Evolutionary conservation across 352 stramenopile species (phyloP).

Genomic region (Phytophthora chlamydospora): DNA sequence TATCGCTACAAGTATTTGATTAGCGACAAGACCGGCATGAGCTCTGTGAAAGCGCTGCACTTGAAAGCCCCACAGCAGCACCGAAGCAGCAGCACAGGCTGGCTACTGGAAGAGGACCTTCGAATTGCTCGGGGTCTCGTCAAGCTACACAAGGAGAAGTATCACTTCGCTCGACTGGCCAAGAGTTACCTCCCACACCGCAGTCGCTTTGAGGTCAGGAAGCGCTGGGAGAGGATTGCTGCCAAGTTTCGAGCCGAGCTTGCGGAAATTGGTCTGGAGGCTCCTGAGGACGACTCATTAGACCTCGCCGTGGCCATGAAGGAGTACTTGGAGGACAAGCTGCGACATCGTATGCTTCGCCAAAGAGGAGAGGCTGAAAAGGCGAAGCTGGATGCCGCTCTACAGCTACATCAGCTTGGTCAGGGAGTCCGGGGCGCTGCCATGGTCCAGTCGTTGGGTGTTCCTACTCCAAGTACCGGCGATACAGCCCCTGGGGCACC

Average conservation of each 20-base stretch:
- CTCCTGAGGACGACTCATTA: slow-evolving; percentile 44
- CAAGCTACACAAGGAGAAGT: slow-evolving; percentile 67
- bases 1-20: slow-evolving; percentile 77
- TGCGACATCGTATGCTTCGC: slow-evolving; percentile 38
- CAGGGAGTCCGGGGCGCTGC: slow-evolving; percentile 12
- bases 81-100: slow-evolving; percentile 48
- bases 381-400: slow-evolving; percentile 28
- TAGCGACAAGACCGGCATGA: slow-evolving; percentile 62
- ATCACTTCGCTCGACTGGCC: slow-evolving; percentile 63
- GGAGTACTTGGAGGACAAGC: slow-evolving; percentile 57
- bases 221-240: slow-evolving; percentile 60
- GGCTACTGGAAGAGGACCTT: slow-evolving; percentile 84
- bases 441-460: background rate
- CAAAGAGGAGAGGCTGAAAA: slow-evolving; percentile 34
- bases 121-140: slow-evolving; percentile 73
- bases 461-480: slow-evolving; percentile 3
- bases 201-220: slow-evolving; percentile 65
- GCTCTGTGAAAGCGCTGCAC: slow-evolving; percentile 68
- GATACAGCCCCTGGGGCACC: slow-evolving; percentile 4
- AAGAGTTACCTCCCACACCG: slow-evolving; percentile 74
- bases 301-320: slow-evolving; percentile 63
- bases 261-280: slow-evolving; percentile 24
- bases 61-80: slow-evolving; percentile 41
- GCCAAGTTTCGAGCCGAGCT: slow-evolving; percentile 44
- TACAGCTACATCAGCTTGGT: slow-evolving; percentile 35